phyloP scores from a whole-genome alignment of 257 asterid species.

The Cordia subcordata region DNA sequence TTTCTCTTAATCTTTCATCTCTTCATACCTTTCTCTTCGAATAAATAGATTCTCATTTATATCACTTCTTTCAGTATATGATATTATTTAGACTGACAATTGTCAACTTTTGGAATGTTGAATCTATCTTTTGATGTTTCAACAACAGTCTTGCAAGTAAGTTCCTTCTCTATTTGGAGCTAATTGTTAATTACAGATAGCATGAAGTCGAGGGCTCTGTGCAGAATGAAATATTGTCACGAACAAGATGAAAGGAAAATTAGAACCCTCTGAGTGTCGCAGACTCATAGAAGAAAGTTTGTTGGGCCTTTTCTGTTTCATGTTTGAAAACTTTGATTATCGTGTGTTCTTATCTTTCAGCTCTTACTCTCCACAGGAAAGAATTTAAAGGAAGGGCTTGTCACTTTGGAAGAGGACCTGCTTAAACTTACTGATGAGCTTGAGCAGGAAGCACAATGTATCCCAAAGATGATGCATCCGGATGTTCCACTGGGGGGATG shows the following conservation, averaged over 20 bases:
- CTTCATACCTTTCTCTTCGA: too few relatives aligned
- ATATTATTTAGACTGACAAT: too few relatives aligned
- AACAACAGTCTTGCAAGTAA: conserved; percentile 1
- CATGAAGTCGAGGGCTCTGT: conserved; percentile 97
- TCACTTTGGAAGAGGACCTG: conserved; percentile 75
- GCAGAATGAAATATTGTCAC: conserved; percentile 91
- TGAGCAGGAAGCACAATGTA: conserved; percentile 85
- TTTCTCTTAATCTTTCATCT: too few relatives aligned
- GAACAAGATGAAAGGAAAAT: conserved; percentile 88
- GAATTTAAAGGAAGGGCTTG: conserved; percentile 69
- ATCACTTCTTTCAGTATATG: too few relatives aligned
- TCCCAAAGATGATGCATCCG: conserved; percentile 98
- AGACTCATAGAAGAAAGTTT: conserved; percentile 91
- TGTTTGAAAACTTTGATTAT: conserved; percentile 10
- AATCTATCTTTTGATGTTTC: background rate
- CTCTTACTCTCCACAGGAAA: conserved; percentile 52
- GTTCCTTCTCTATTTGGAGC: conserved; percentile 42
- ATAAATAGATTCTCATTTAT: too few relatives aligned
- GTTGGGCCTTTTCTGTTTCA: conserved; percentile 7
- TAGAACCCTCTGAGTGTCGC: conserved; percentile 79
- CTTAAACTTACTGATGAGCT: conserved; percentile 74
- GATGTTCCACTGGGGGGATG: conserved; percentile 90
- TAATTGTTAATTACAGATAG: conserved; percentile 77
- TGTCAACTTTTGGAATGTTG: background rate
- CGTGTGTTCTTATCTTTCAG: conserved; percentile 1